Conservation (phyloP, 495 filamentous ascomycete genomes). For the Hypomontagnella monticulosa region DNA sequence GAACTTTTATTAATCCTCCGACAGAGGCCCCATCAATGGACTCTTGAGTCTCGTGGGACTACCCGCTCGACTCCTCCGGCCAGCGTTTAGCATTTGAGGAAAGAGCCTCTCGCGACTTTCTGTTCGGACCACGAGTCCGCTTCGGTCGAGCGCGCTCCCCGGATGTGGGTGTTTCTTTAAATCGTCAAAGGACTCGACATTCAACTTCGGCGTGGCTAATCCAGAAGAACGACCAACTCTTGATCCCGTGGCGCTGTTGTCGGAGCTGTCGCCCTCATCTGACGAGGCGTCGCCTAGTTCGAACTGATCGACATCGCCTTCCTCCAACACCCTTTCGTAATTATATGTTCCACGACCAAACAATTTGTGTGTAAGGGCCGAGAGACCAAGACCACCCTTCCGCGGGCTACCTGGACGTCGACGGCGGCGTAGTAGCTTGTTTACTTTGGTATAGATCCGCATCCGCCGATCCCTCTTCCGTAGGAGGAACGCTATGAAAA, state of each 20-base stretch:
- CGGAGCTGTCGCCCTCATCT: conserved; percentile 65
- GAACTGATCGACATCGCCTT: conserved; percentile 72
- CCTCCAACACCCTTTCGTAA: conserved; percentile 89
- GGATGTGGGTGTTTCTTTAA: conserved; percentile 55
- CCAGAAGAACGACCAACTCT: conserved; percentile 66
- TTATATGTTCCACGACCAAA: conserved; percentile 59
- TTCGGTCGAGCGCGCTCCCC: conserved; percentile 72
- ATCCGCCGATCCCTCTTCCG: conserved; percentile 74
- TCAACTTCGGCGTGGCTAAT: conserved; percentile 71
- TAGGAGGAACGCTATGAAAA: conserved; percentile 68
- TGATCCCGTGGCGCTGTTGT: conserved; percentile 59
- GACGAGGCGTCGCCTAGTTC: conserved; percentile 74
- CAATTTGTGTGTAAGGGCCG: conserved; percentile 66
- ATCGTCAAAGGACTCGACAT: conserved; percentile 68
- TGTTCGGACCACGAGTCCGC: conserved; percentile 77
- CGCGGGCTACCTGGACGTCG: conserved; percentile 63
- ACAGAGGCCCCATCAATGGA: conserved; percentile 64
- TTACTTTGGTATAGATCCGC: conserved; percentile 68
- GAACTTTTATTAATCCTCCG: conserved; percentile 46
- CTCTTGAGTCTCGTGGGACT: conserved; percentile 74
- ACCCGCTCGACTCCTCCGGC: conserved; percentile 66
- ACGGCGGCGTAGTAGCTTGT: conserved; percentile 60
- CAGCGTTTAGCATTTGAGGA: conserved; percentile 59
- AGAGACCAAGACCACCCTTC: conserved; percentile 63
- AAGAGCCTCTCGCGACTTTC: conserved; percentile 80